Conservation (phyloP, 345 rosid species). For the Carallia pectinifolia region DNA sequence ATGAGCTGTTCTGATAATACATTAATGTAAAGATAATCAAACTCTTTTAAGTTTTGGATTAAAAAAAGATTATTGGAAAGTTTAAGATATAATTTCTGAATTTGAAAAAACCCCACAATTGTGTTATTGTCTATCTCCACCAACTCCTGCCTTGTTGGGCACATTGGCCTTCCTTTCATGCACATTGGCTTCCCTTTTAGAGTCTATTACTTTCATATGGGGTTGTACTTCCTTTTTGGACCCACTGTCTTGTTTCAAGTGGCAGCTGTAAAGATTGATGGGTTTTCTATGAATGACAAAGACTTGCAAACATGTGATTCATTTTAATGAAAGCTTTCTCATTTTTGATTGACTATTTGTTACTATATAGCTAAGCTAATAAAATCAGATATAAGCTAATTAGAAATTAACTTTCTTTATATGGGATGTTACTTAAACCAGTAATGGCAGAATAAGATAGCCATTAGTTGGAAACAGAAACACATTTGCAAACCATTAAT, state of each 20-base stretch:
- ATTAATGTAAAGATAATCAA: neutral
- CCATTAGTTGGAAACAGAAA: no score
- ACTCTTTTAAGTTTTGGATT: constrained; percentile 8
- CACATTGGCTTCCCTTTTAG: neutral
- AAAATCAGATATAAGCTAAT: neutral
- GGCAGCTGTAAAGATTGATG: constrained; percentile 7
- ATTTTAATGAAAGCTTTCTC: no score
- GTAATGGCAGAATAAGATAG: no score
- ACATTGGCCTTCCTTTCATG: constrained; percentile 1
- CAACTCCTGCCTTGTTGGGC: constrained; percentile 5
- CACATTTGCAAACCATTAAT: no score
- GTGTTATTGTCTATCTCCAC: neutral
- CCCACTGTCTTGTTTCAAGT: neutral
- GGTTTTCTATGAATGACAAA: neutral
- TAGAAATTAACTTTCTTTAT: neutral
- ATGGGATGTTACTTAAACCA: neutral
- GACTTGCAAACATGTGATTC: no score
- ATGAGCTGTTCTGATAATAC: neutral
- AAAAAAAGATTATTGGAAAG: neutral
- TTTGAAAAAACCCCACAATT: neutral
- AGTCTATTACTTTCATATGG: neutral
- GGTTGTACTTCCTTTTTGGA: no score
- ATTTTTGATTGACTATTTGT: no score
- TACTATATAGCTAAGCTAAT: neutral
- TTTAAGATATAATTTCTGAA: neutral